phyloP scores from a whole-genome alignment of 2,329 filamentous ascomycete genomes.

The Pleoardoris graminearum region DNA sequence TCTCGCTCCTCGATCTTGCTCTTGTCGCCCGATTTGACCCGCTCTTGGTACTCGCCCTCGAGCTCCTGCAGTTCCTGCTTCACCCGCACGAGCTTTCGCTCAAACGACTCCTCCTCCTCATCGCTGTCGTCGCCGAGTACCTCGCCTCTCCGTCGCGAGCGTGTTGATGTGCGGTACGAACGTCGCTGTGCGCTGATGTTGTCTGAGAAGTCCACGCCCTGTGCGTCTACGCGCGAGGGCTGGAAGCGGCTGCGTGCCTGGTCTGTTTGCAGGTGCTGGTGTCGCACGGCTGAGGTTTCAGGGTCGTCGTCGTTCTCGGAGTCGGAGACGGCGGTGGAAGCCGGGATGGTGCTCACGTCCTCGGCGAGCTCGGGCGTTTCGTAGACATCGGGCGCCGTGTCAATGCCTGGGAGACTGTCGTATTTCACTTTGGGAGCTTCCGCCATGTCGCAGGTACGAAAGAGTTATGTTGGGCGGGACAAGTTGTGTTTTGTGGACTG shows the following conservation, averaged over 20 bases:
- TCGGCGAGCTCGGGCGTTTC: conserved; percentile 93
- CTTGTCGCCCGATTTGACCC: conserved; percentile 49
- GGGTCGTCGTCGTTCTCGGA: conserved; percentile 44
- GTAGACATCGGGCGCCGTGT: conserved; percentile 92
- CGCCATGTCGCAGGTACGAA: conserved; percentile 25
- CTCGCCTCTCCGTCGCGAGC: conserved; percentile 66
- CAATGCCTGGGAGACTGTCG: conserved; percentile 59
- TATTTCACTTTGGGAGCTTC: conserved; percentile 42
- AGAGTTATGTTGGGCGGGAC: not conserved
- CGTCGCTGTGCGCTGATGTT: conserved; percentile 76
- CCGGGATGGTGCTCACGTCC: conserved; percentile 79
- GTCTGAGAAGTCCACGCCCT: conserved; percentile 85
- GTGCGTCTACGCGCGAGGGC: conserved; percentile 73
- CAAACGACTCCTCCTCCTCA: conserved; percentile 67
- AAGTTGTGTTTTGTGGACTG: not conserved
- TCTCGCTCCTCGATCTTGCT: conserved; percentile 44
- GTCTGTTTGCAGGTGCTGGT: conserved; percentile 73
- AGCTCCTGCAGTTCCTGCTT: conserved; percentile 76
- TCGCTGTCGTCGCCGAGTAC: conserved; percentile 73
- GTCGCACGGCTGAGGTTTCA: conserved; percentile 62
- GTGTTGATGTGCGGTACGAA: conserved; percentile 76
- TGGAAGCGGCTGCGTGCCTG: conserved; percentile 81
- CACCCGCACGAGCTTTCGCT: conserved; percentile 78
- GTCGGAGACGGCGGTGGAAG: conserved; percentile 44
- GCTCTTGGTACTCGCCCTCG: conserved; percentile 60